Evolutionary conservation across 176 grass and related monocot species (phyloP).

Genomic region (Eremochloa ophiuroides): DNA sequence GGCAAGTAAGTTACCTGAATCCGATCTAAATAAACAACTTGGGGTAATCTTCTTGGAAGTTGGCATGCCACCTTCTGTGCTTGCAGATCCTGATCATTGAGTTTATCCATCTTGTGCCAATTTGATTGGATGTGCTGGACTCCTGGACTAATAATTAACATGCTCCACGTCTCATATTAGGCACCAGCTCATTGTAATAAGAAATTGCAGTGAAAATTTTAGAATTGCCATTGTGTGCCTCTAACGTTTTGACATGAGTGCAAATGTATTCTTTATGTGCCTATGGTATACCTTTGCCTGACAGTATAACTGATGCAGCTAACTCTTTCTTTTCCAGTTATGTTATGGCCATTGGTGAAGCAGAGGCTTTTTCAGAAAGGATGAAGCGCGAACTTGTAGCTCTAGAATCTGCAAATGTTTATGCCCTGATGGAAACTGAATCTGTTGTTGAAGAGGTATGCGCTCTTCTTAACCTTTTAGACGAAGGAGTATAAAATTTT

Average conservation of each 20-base stretch:
- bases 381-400: slow-evolving; percentile 94
- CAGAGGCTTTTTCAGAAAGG: slow-evolving; percentile 92
- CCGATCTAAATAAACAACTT: neutral
- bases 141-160: neutral
- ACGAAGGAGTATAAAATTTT: neutral
- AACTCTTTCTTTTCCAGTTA: slow-evolving; percentile 38
- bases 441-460: slow-evolving; percentile 77
- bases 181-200: neutral
- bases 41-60: slow-evolving; percentile 12
- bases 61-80: slow-evolving; percentile 14
- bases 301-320: neutral
- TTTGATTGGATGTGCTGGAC: neutral
- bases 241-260: neutral
- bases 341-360: slow-evolving; percentile 91
- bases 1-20: slow-evolving; percentile 55
- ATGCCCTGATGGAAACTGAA: slow-evolving; percentile 87
- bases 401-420: slow-evolving; percentile 95
- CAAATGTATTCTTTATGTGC: neutral
- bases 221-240: neutral
- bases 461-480: neutral
- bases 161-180: neutral
- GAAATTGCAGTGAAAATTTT: neutral
- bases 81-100: neutral
- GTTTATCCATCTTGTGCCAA: neutral
- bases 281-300: neutral